Base-by-base conservation (phyloP, 2,329 filamentous ascomycete species). In the Penicillium sp. region DNA sequence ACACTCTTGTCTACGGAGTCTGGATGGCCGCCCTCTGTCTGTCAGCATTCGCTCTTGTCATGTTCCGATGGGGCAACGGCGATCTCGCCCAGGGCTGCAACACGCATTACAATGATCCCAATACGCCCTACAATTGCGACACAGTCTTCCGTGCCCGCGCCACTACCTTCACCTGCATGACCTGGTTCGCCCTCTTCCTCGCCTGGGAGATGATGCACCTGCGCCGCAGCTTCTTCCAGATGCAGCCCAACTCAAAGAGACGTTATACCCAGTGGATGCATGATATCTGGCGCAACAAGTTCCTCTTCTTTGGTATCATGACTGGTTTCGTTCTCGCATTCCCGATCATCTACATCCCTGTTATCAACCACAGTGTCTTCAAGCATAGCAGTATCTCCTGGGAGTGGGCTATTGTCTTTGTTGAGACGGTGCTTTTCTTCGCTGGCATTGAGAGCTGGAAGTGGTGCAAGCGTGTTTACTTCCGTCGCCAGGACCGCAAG, bases 181-280 rank as follows among this genome's bases (percentile, higher is more conserved):
- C 84, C 0, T 88, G 85, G 84, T 84, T 84, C 58, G 83, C 84
- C 0, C 76, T 88, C 17, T 86, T 88, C 72, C 74, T 87, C 5
- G 85, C 86, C 0, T 89, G 85, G 85, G 84, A 89, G 65, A 84
- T 87, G 77, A 76, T 87, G 52, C 77, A 86, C 60, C 78, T 84
- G 69, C 81, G 85, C 21, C 79, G 83, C 38, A 83, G 79, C 7
- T 86, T 89, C 73, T 88, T 89, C 77, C 76, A 78, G 59, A 85
- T 88, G 80, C 79, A 85, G 60, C 81, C 83, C 0, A 72, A 73
- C 15, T 78, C 76, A 22, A 80, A 77, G 60, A 71, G 70, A 50
- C 80, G 81, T 62, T 75, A 83, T 49, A 82, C 80, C 0, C 80
- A 85, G 60, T 87, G 83, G 82, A 75, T 81, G 60, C 59, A 75